Evolutionary conservation across 164 flowering plant species (phyloP).

Genomic region (Magnolia officinalis): DNA sequence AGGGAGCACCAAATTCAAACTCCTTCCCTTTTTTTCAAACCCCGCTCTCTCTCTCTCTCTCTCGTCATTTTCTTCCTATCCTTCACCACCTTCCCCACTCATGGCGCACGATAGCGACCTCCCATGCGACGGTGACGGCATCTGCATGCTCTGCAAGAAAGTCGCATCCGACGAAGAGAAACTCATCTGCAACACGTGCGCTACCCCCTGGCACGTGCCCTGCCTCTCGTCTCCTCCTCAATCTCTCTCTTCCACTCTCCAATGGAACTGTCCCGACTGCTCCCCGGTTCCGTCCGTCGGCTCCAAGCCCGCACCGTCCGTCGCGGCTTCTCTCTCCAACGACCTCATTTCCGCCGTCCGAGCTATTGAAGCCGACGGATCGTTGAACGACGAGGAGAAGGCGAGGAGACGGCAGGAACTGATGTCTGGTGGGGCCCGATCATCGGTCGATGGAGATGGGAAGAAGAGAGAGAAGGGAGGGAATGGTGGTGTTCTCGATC

Average conservation of each 20-base stretch:
- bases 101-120: slow-evolving; percentile 50
- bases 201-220: slow-evolving; percentile 71
- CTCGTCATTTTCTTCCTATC: neutral
- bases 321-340: slow-evolving; percentile 5
- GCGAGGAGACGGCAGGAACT: slow-evolving; percentile 73
- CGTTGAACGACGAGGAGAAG: slow-evolving; percentile 63
- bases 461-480: slow-evolving; percentile 8
- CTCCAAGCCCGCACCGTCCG: neutral
- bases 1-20: neutral
- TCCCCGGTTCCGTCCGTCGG: neutral
- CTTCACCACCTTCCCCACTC: neutral
- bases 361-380: slow-evolving; percentile 56
- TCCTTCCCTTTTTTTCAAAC: neutral
- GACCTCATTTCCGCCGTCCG: slow-evolving; percentile 55
- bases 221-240: slow-evolving; percentile 52
- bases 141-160: slow-evolving; percentile 66
- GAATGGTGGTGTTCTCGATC: slow-evolving; percentile 19
- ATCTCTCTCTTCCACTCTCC: slow-evolving; percentile 32
- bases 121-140: slow-evolving; percentile 77
- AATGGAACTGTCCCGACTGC: slow-evolving; percentile 89
- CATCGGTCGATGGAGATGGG: slow-evolving; percentile 26
- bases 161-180: slow-evolving; percentile 42
- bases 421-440: slow-evolving; percentile 16
- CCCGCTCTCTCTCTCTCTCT: neutral
- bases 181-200: slow-evolving; percentile 64